These are phyloP conservation scores for Lactifluus volemus DNA, from an alignment of 768 basidiomycete species.

Conservation along the genomic window DNA sequence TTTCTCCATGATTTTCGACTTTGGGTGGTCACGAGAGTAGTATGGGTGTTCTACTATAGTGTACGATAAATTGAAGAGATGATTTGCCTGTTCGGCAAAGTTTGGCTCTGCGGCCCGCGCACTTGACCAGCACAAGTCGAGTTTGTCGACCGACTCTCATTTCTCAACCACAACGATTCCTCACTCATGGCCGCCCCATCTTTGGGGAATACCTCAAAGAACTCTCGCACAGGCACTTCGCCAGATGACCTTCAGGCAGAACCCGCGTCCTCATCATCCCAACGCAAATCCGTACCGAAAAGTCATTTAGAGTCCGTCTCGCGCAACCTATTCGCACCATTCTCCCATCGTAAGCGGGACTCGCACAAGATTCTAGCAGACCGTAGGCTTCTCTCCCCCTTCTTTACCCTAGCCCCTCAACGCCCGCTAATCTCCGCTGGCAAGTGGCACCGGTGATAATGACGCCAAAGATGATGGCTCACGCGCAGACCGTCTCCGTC, in stretches of 20 bases:
- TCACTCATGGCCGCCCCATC: slow-evolving; percentile 23
- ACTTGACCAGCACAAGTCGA: neutral
- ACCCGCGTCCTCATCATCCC: slow-evolving; percentile 5
- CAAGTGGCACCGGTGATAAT: slow-evolving; percentile 83
- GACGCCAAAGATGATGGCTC: slow-evolving; percentile 76
- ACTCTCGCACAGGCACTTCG: slow-evolving; percentile 32
- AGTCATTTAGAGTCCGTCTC: slow-evolving; percentile 54
- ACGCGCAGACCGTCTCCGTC: slow-evolving; percentile 59
- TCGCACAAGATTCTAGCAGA: slow-evolving; percentile 68
- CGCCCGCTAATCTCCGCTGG: neutral
- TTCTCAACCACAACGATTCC: neutral
- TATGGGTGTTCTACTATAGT: neutral
- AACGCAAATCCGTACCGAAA: slow-evolving; percentile 20
- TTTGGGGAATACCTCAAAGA: slow-evolving; percentile 17
- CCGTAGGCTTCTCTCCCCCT: slow-evolving; percentile 37
- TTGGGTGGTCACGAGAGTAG: slow-evolving; percentile 46
- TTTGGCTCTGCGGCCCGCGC: neutral
- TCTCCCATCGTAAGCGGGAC: slow-evolving; percentile 51
- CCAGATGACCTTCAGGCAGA: slow-evolving; percentile 29
- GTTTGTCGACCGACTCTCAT: neutral
- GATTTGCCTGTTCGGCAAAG: neutral
- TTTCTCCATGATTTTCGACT: slow-evolving; percentile 63
- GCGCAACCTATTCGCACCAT: slow-evolving; percentile 63
- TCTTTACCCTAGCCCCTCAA: neutral
- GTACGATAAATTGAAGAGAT: neutral